These are phyloP conservation scores for Fusarium bulbicola DNA, from an alignment of 2,329 filamentous ascomycete species.

Conservation along the genomic window DNA sequence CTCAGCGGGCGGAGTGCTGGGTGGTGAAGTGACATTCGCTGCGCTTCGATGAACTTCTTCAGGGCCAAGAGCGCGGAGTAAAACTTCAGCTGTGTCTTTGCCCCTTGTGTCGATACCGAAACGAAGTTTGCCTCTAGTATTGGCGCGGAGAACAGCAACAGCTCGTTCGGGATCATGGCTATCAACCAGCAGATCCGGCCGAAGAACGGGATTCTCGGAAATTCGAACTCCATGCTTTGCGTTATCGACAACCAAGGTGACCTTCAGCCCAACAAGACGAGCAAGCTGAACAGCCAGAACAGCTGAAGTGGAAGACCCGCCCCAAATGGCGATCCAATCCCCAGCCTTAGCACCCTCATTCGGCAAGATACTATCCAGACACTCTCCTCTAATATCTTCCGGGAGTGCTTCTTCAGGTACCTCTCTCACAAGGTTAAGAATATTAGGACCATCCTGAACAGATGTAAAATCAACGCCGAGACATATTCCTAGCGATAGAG, in stretches of 20 bases:
- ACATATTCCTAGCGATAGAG: conserved; percentile 72
- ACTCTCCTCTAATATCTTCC: conserved; percentile 69
- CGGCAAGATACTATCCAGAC: conserved; percentile 62
- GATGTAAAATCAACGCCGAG: conserved; percentile 71
- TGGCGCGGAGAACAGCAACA: conserved; percentile 68
- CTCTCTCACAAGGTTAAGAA: conserved; percentile 60
- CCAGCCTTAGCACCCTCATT: conserved; percentile 65
- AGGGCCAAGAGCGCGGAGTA: conserved; percentile 52
- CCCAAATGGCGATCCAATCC: conserved; percentile 80
- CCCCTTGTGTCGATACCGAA: conserved; percentile 77
- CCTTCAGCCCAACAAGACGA: conserved; percentile 69
- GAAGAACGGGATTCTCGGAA: conserved; percentile 53
- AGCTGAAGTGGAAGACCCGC: conserved; percentile 77
- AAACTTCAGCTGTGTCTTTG: conserved; percentile 66
- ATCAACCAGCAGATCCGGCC: conserved; percentile 74
- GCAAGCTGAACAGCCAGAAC: conserved; percentile 74
- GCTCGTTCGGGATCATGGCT: conserved; percentile 72
- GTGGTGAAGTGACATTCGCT: conserved; percentile 46
- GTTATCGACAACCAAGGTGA: conserved; percentile 73
- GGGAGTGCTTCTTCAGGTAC: conserved; percentile 62
- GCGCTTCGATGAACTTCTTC: conserved; percentile 55
- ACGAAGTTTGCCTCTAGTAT: conserved; percentile 65
- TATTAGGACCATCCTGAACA: conserved; percentile 65
- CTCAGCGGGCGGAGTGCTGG: conserved; percentile 48
- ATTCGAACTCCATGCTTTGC: conserved; percentile 71